Evolutionary conservation across 108 stramenopile genomes (phyloP).

Genomic region (Nitzschia palea): DNA sequence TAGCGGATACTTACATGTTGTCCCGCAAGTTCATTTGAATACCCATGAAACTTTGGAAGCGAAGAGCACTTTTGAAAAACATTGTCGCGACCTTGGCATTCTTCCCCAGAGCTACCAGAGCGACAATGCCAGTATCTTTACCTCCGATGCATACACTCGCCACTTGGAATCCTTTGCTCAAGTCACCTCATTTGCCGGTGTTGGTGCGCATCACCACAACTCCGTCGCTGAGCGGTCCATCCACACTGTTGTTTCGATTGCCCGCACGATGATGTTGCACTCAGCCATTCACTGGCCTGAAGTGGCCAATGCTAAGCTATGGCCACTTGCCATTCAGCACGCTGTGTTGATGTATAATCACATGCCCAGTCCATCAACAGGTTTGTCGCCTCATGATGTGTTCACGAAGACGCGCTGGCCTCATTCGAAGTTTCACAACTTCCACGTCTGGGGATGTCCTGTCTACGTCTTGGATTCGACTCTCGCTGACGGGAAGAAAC

Average conservation of each 20-base stretch:
- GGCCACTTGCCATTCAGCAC: conserved; percentile 53
- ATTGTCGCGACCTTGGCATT: conserved; percentile 1
- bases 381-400: conserved; percentile 40
- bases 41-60: conserved; percentile 44
- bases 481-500: conserved; percentile 26
- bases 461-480: conserved; percentile 35
- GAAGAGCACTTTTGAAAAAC: conserved; percentile 40
- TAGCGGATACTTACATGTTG: conserved; percentile 15
- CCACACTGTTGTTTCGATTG: conserved; percentile 32
- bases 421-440: neutral
- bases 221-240: conserved; percentile 50
- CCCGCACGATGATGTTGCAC: conserved; percentile 45
- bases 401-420: conserved; percentile 9
- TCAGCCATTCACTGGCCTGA: conserved; percentile 49
- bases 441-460: conserved; percentile 42
- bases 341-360: conserved; percentile 44
- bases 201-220: conserved; percentile 64
- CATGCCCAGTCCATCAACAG: conserved; percentile 19
- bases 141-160: neutral
- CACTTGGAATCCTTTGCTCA: conserved; percentile 18
- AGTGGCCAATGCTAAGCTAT: conserved; percentile 17
- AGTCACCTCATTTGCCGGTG: conserved; percentile 33
- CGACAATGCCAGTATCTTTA: conserved; percentile 34
- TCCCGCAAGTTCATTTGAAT: conserved; percentile 24
- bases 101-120: conserved; percentile 20